Percentiles rank a stretch among this genome's conserved stretches.
These are phyloP conservation scores for Clonostachys rosea DNA, from an alignment of 2,329 filamentous ascomycete genomes.

Conservation along the genomic window DNA sequence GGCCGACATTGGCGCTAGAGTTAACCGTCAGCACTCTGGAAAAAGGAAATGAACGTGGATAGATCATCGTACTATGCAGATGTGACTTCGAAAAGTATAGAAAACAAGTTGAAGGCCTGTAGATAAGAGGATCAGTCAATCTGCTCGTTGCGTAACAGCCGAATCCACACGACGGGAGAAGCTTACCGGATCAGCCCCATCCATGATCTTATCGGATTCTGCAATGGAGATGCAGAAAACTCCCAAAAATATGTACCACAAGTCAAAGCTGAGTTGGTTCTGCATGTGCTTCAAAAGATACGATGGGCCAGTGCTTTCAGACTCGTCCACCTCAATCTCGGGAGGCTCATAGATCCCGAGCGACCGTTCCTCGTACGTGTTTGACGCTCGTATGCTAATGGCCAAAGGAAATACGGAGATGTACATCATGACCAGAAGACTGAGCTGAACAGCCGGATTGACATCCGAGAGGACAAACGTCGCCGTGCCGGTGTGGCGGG, in stretches of 20 bases:
- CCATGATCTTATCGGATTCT: conserved; percentile 3
- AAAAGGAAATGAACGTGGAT: too few relatives aligned
- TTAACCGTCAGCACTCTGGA: background rate
- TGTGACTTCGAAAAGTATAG: conserved; percentile 5
- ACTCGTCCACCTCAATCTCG: conserved; percentile 16
- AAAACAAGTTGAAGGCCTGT: conserved; percentile 5
- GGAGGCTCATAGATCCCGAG: conserved; percentile 46
- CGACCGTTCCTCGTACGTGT: conserved; percentile 57
- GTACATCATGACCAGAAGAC: conserved; percentile 63
- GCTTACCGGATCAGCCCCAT: conserved; percentile 2
- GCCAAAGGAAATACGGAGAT: conserved; percentile 57
- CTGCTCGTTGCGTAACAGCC: background rate
- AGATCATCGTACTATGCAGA: conserved; percentile 4
- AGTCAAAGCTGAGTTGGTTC: conserved; percentile 32
- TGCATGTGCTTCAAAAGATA: conserved; percentile 26
- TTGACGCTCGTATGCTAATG: conserved; percentile 55
- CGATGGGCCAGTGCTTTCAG: conserved; percentile 4
- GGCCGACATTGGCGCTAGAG: conserved; percentile 24
- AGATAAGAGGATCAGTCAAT: background rate
- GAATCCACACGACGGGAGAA: background rate
- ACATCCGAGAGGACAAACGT: conserved; percentile 43
- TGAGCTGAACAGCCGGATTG: conserved; percentile 50
- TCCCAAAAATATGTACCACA: conserved; percentile 34
- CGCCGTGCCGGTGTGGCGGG: conserved; percentile 40
- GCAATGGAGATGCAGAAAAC: conserved; percentile 26